A percentile compares a stretch with the other conserved stretches of the same genome.
These are phyloP conservation scores for Diplodia sapinea DNA, from an alignment of 2,329 filamentous ascomycete genomes.

Conservation along the genomic window DNA sequence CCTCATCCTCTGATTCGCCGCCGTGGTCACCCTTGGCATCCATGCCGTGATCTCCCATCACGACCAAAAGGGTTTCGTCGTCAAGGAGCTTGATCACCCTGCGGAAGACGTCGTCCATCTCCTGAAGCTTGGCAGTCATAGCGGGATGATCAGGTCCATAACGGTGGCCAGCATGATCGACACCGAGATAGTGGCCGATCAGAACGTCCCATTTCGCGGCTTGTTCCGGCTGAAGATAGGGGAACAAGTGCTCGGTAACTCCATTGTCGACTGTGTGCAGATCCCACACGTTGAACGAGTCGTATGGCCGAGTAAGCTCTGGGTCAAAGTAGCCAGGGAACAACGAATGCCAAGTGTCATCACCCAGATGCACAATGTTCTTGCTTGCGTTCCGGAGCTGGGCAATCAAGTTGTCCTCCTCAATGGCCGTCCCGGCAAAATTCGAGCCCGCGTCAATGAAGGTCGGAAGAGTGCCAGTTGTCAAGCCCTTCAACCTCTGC, in stretches of 20 bases:
- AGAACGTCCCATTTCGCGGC: constrained; percentile 86
- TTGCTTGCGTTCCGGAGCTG: constrained; percentile 70
- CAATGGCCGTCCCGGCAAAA: constrained; percentile 92
- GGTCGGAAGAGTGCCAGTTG: constrained; percentile 91
- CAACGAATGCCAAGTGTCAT: constrained; percentile 94
- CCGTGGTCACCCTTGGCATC: constrained; percentile 96
- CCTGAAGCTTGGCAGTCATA: constrained; percentile 86
- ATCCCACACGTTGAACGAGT: constrained; percentile 99
- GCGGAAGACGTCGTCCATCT: constrained; percentile 85
- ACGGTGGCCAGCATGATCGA: constrained; percentile 95
- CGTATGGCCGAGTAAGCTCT: constrained; percentile 85
- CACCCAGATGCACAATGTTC: constrained; percentile 90
- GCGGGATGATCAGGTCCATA: constrained; percentile 93
- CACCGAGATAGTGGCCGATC: constrained; percentile 90
- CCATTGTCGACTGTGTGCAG: constrained; percentile 96
- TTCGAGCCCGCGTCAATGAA: constrained; percentile 94
- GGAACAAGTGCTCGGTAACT: constrained; percentile 87
- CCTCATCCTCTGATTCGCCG: constrained; percentile 95
- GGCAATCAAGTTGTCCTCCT: constrained; percentile 81
- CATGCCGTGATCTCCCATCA: constrained; percentile 99
- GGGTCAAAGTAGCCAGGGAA: constrained; percentile 93
- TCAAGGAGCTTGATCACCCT: constrained; percentile 75
- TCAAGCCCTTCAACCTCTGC: constrained; percentile 90
- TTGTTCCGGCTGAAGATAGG: constrained; percentile 71
- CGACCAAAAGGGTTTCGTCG: constrained; percentile 83